phyloP scores from a whole-genome alignment of 495 filamentous ascomycete genomes.

The Pyrenopolyporus hunteri region DNA sequence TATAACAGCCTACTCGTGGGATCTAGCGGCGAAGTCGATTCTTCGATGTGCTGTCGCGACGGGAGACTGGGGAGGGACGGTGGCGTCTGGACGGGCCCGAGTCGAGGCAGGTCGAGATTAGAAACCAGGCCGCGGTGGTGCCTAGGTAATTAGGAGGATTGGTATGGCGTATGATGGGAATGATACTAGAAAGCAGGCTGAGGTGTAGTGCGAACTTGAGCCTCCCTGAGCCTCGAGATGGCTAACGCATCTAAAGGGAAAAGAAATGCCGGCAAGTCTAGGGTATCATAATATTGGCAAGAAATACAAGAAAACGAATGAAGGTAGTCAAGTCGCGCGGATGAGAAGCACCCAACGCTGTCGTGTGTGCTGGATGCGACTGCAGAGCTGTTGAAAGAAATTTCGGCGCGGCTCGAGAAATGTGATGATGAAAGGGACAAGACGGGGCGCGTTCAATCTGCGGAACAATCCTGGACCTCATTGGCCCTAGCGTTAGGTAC shows the following conservation, averaged over 20 bases:
- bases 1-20: background rate
- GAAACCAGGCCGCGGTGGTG: background rate
- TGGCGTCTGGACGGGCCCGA: background rate
- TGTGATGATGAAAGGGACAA: constrained; percentile 20
- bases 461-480: background rate
- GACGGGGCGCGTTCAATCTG: constrained; percentile 17
- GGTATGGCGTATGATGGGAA: too few species aligned
- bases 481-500: background rate
- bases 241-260: constrained; percentile 6
- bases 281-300: constrained; percentile 28
- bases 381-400: constrained; percentile 10
- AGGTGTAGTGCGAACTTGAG: constrained; percentile 15
- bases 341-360: constrained; percentile 7
- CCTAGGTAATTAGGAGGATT: too few species aligned
- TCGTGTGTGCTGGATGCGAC: constrained; percentile 19
- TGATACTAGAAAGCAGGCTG: constrained; percentile 5
- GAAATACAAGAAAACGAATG: constrained; percentile 26
- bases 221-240: constrained; percentile 15
- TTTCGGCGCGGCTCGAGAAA: constrained; percentile 4
- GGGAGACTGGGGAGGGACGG: background rate
- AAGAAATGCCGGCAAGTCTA: constrained; percentile 12
- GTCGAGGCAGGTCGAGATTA: background rate
- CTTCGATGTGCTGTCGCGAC: background rate
- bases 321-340: constrained; percentile 1
- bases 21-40: background rate